phyloP scores from a whole-genome alignment of 345 rosid species.

The Eutrema heterophyllum region DNA sequence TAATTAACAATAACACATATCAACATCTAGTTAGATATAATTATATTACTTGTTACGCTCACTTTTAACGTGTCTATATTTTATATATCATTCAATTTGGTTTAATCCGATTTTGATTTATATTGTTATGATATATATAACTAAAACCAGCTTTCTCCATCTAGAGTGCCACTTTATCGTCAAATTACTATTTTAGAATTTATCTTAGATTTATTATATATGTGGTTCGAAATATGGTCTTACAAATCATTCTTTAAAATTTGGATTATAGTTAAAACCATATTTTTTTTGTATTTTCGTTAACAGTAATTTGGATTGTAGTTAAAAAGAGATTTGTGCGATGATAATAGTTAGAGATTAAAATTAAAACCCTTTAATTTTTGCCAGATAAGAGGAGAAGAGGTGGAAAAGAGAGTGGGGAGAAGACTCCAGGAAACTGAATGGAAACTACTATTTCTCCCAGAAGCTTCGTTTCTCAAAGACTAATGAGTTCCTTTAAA shows the following conservation, averaged over 20 bases:
- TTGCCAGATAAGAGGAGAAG: conserved; percentile 45
- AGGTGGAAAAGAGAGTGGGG: conserved; percentile 40
- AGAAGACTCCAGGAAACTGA: conserved; percentile 39
- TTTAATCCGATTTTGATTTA: no score
- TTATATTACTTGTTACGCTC: no score
- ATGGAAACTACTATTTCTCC: conserved; percentile 28
- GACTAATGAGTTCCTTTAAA: neutral
- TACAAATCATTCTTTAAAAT: no score
- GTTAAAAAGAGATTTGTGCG: neutral
- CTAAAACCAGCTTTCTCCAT: no score
- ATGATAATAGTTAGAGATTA: neutral
- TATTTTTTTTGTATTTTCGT: no score
- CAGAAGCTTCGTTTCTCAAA: conserved; percentile 15
- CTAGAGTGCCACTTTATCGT: no score
- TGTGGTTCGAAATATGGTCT: neutral
- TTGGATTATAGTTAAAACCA: no score
- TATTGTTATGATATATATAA: no score
- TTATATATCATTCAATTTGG: neutral
- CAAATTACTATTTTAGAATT: no score
- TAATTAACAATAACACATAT: no score
- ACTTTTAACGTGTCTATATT: no score
- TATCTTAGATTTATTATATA: neutral
- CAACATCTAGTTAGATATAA: no score
- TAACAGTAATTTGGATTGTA: neutral
- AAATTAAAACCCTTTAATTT: neutral